A percentile compares a stretch with the other conserved stretches of the same genome.
Conservation (phyloP, 306 rosid genomes). For the Mucuna pruriens region DNA sequence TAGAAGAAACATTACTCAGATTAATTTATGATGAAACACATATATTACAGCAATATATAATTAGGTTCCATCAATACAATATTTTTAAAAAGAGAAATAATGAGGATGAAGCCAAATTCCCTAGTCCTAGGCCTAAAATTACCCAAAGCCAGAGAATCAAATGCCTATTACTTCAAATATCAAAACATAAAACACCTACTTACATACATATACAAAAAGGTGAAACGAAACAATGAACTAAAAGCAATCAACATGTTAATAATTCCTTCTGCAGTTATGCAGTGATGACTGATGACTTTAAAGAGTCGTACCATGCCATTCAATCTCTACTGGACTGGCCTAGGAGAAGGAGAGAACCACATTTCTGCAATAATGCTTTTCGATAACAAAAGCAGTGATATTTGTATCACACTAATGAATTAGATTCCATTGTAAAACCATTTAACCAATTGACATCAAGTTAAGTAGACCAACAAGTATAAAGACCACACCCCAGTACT, state of each 20-base stretch:
- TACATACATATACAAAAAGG: not conserved
- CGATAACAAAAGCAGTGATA: not conserved
- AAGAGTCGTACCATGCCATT: slow-evolving; percentile 1
- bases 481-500: not conserved
- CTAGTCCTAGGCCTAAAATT: slow-evolving; percentile 12
- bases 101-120: slow-evolving; percentile 20
- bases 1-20: slow-evolving; percentile 27
- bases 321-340: not conserved
- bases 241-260: not conserved
- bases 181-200: not conserved
- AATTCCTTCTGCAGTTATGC: not conserved
- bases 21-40: slow-evolving; percentile 26
- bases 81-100: not conserved
- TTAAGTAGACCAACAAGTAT: not conserved
- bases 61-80: slow-evolving; percentile 19
- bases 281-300: slow-evolving; percentile 2
- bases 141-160: slow-evolving; percentile 21
- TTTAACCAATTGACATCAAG: not conserved
- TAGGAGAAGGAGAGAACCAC: slow-evolving; percentile 16
- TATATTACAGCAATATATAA: slow-evolving; percentile 19
- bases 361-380: slow-evolving; percentile 4
- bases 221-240: not conserved
- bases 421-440: not conserved
- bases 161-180: not conserved
- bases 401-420: not conserved